Percentiles rank a stretch among this genome's conserved stretches.
These are phyloP conservation scores for Cladophialophora exuberans DNA, from an alignment of 2,329 filamentous ascomycete species.

Conservation along the genomic window DNA sequence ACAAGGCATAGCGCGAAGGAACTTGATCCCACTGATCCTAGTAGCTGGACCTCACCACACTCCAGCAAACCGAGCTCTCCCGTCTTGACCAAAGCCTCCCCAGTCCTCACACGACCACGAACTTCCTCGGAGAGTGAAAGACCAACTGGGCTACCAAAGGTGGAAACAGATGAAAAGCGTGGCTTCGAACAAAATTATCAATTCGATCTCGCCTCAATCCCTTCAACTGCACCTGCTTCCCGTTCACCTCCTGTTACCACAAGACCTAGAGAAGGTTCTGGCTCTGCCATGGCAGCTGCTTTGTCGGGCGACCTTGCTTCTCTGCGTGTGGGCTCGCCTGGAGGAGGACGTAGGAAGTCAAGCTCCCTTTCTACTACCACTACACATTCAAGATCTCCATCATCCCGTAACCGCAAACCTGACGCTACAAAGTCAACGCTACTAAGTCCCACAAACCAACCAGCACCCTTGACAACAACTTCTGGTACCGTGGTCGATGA, in stretches of 20 bases:
- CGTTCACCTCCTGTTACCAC: slow-evolving; percentile 43
- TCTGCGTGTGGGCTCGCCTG: slow-evolving; percentile 33
- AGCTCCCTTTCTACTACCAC: slow-evolving; percentile 44
- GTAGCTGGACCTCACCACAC: slow-evolving; percentile 39
- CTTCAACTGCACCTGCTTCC: slow-evolving; percentile 45
- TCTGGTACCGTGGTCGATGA: slow-evolving; percentile 23
- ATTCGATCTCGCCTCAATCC: slow-evolving; percentile 50
- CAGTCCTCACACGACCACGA: slow-evolving; percentile 32
- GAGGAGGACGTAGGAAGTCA: slow-evolving; percentile 25
- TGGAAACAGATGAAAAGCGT: slow-evolving; percentile 33
- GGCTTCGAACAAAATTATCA: slow-evolving; percentile 42
- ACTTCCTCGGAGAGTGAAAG: slow-evolving; percentile 39
- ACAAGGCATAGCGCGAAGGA: slow-evolving; percentile 38
- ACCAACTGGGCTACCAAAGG: slow-evolving; percentile 31
- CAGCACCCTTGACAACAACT: slow-evolving; percentile 11
- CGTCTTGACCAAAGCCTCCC: slow-evolving; percentile 41
- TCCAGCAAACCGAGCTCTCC: slow-evolving; percentile 36
- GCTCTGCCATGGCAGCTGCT: slow-evolving; percentile 50
- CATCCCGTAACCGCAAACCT: slow-evolving; percentile 28
- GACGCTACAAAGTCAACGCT: slow-evolving; percentile 14
- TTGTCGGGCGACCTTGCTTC: slow-evolving; percentile 47
- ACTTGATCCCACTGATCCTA: slow-evolving; percentile 42
- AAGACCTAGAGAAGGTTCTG: slow-evolving; percentile 45
- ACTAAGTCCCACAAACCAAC: slow-evolving; percentile 14
- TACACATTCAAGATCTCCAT: slow-evolving; percentile 45